Evolutionary conservation across 352 stramenopile species (phyloP).

Genomic region (Saprolegnia parasitica): DNA sequence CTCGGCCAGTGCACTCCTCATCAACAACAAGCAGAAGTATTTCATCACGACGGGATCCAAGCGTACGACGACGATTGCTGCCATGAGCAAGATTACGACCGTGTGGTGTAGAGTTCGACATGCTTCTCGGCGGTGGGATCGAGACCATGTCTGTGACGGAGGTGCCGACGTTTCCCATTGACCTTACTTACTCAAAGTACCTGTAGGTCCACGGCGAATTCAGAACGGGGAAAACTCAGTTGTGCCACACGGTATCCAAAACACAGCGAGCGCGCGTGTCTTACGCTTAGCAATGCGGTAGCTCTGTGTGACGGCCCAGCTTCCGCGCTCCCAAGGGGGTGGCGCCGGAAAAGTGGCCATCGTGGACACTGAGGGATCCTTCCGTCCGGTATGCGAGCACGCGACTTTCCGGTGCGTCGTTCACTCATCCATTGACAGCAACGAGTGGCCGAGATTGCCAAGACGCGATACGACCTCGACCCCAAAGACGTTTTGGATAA

Average conservation of each 20-base stretch:
- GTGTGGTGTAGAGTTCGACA: constrained; percentile 60
- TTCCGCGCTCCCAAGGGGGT: constrained; percentile 76
- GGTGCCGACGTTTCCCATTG: constrained; percentile 35
- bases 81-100: constrained; percentile 12
- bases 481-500: constrained; percentile 90
- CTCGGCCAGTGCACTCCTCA: constrained; percentile 57
- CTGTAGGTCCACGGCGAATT: constrained; percentile 88
- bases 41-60: constrained; percentile 75
- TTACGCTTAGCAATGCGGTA: constrained; percentile 24
- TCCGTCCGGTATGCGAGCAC: constrained; percentile 54
- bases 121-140: constrained; percentile 79
- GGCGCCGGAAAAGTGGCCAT: constrained; percentile 80
- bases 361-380: constrained; percentile 91
- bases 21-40: constrained; percentile 64
- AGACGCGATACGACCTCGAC: constrained; percentile 78
- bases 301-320: constrained; percentile 77
- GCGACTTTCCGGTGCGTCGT: not conserved
- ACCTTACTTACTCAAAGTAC: not conserved
- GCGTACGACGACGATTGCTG: constrained; percentile 39
- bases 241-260: constrained; percentile 84
- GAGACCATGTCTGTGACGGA: constrained; percentile 91
- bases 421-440: constrained; percentile 38
- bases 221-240: constrained; percentile 92
- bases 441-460: constrained; percentile 78
- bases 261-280: not conserved